Evolutionary conservation across 139 green algal genomes (phyloP).

Genomic region (Astrephomene gubernaculifera): DNA sequence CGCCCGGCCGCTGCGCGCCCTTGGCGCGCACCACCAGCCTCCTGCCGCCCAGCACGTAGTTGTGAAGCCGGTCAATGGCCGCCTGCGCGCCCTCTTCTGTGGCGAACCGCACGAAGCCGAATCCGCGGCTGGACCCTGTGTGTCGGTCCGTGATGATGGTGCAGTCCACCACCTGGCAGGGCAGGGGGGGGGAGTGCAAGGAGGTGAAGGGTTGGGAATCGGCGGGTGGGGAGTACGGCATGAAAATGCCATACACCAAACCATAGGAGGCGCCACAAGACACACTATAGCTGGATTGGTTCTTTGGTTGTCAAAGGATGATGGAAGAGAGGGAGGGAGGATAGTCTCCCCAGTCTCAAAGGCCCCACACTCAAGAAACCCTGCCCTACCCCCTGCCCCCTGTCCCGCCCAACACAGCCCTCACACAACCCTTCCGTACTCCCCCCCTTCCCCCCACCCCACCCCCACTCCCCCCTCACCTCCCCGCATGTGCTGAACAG

Average conservation of each 20-base stretch:
- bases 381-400: no score
- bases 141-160: slow-evolving; percentile 66
- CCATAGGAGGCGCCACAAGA: no score
- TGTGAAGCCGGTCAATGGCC: slow-evolving; percentile 56
- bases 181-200: neutral
- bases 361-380: no score
- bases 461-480: neutral
- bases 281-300: no score
- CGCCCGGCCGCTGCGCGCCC: neutral
- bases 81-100: slow-evolving; percentile 60
- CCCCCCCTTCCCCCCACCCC: neutral
- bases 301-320: no score
- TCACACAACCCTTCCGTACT: neutral
- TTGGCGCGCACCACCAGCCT: slow-evolving; percentile 22
- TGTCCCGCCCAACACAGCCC: no score
- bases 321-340: no score
- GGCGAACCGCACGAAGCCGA: slow-evolving; percentile 83
- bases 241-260: no score
- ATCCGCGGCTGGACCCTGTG: slow-evolving; percentile 65
- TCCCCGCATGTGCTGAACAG: slow-evolving; percentile 72
- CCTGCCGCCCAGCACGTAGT: slow-evolving; percentile 38
- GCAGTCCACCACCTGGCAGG: slow-evolving; percentile 65
- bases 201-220: neutral
- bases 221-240: neutral
- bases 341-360: no score